Conservation (phyloP, 2,329 filamentous ascomycete species). For the Nigrospora oryzae region DNA sequence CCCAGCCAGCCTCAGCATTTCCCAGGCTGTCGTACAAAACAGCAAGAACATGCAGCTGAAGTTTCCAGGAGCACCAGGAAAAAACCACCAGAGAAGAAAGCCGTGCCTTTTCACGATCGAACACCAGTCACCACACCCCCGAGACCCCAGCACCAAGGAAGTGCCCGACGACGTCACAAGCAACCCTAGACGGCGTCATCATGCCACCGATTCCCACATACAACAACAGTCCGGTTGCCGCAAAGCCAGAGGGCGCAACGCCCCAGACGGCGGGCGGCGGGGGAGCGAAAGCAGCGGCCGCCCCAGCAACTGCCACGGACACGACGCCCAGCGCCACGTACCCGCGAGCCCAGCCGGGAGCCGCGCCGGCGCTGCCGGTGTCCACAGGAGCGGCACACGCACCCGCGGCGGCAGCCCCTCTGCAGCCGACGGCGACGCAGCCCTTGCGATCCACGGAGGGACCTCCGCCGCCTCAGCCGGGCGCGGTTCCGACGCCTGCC, state of each 20-base stretch:
- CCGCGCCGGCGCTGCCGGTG: slow-evolving; percentile 31
- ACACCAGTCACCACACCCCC: too few species aligned
- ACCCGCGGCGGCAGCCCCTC: slow-evolving; percentile 22
- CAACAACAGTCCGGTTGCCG: slow-evolving; percentile 48
- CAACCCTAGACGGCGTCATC: slow-evolving; percentile 2
- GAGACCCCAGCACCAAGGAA: too few species aligned
- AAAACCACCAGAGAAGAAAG: too few species aligned
- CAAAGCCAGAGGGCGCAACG: slow-evolving; percentile 35
- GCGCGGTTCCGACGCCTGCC: slow-evolving; percentile 39
- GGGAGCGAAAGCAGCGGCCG: slow-evolving; percentile 10
- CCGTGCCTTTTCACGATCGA: too few species aligned
- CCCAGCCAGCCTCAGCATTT: too few species aligned
- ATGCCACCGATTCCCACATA: slow-evolving; percentile 57
- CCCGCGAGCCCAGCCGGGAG: slow-evolving; percentile 38
- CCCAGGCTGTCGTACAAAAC: too few species aligned
- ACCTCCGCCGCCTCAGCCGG: slow-evolving; percentile 50
- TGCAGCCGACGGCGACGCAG: slow-evolving; percentile 34
- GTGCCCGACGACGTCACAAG: too few species aligned
- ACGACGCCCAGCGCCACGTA: slow-evolving; percentile 17
- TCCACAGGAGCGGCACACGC: slow-evolving; percentile 29
- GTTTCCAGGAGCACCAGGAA: too few species aligned
- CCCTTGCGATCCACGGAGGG: slow-evolving; percentile 17
- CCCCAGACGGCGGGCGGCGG: slow-evolving; percentile 17
- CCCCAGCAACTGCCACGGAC: slow-evolving; percentile 22
- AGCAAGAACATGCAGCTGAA: too few species aligned